Evolutionary conservation across 257 asterid species (phyloP).

Genomic region (Plantago ovata): DNA sequence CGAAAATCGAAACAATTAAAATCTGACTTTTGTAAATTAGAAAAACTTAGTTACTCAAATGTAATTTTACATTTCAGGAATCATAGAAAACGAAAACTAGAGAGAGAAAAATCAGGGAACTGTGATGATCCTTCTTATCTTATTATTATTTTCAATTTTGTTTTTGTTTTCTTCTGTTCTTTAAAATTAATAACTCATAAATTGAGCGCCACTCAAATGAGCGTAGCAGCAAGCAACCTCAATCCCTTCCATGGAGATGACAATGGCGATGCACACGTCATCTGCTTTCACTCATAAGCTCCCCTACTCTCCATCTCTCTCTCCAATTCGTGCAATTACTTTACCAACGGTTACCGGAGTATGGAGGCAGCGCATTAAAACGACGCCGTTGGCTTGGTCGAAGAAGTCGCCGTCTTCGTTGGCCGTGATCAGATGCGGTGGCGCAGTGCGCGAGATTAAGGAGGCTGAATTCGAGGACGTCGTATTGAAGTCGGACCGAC

Average conservation of each 20-base stretch:
- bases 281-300: constrained; percentile 22
- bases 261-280: constrained; percentile 25
- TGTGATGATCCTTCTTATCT: no score
- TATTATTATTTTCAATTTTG: no score
- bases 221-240: no score
- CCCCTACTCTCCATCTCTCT: constrained; percentile 10
- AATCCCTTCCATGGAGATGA: neutral
- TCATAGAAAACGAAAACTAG: no score
- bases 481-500: constrained; percentile 69
- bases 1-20: no score
- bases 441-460: constrained; percentile 42
- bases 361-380: neutral
- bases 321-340: constrained; percentile 27
- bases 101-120: no score
- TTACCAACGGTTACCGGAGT: constrained; percentile 17
- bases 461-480: constrained; percentile 55
- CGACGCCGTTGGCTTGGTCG: constrained; percentile 20
- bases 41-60: no score
- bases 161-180: no score
- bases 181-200: no score
- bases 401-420: constrained; percentile 24
- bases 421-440: constrained; percentile 35
- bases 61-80: no score
- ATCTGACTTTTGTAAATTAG: no score
- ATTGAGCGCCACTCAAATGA: no score